Base-by-base conservation (phyloP, 2,329 filamentous ascomycete species). In the Exserohilum turcica region DNA sequence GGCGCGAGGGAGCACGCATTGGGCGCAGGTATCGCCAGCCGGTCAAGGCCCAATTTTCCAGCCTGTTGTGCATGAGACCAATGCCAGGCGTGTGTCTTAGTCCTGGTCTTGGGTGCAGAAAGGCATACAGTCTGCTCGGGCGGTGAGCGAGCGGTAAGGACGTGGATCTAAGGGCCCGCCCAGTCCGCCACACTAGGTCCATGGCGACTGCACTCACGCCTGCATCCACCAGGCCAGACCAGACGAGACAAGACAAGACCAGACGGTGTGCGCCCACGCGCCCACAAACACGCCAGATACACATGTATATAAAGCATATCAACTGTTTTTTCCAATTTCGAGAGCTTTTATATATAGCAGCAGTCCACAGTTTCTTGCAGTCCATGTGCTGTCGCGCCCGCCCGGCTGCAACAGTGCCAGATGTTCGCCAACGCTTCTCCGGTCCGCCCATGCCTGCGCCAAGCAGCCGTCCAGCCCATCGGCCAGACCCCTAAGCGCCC, bases 301-400 rank as follows among this genome's bases (percentile, higher is more conserved):
- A 3, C 21, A 6, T 36, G n/a, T 32, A 24, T 32, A 1, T 49
- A 7, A 48, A 47, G 46, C 21, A 47, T 67, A 67, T 67, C 27
- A 66, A 66, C 38, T 67, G 64, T 67, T 67, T 67, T 66, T 67
- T 67, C 65, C 60, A 67, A 68, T 68, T 68, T 64, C 44, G 62
- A 44, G 48, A 55, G 63, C 66, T 68, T 69, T 68, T 66, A 52
- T 66, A 59, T 63, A 59, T 63, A 57, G 56, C 52, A 54, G 48
- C 60, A 54, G 51, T 49, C 21, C 21, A 24, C 21, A 24, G 40
- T 57, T 55, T 52, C 51, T 37, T 53, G 54, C 35, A 49, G n/a
- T 45, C 31, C 52, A 54, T 50, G 54, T 35, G 45, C 53, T 37
- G 43, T 55, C 43, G 36, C 40, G 52, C 54, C 48, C 37, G 31